Conservation (phyloP, 768 basidiomycete species). For the Lactarius indigo region DNA sequence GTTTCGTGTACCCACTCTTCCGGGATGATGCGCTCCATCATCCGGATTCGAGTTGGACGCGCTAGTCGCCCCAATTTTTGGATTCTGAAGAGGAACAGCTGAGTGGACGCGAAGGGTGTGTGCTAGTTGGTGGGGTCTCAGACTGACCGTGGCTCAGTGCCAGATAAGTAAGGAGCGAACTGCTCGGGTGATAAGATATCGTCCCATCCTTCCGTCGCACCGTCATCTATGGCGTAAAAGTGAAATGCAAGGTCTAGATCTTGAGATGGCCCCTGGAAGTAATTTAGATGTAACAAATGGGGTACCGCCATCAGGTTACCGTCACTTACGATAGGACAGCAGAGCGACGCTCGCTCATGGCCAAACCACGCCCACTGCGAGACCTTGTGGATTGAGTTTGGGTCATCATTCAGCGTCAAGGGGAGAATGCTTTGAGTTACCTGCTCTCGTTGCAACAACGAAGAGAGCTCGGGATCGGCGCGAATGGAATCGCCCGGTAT, state of each 20-base stretch:
- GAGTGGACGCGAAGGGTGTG: background rate
- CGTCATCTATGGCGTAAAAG: slow-evolving; percentile 28
- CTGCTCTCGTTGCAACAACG: slow-evolving; percentile 19
- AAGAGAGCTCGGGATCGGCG: slow-evolving; percentile 21
- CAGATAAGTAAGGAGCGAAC: slow-evolving; percentile 12
- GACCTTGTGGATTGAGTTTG: background rate
- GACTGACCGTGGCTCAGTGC: slow-evolving; percentile 24
- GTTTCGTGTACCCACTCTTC: slow-evolving; percentile 36
- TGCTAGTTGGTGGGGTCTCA: background rate
- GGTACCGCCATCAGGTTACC: too few species aligned
- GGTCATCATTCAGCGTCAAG: background rate
- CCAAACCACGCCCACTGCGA: slow-evolving; percentile 26
- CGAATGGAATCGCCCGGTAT: slow-evolving; percentile 20
- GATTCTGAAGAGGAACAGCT: slow-evolving; percentile 13
- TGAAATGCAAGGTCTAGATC: slow-evolving; percentile 30
- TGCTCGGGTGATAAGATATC: slow-evolving; percentile 21
- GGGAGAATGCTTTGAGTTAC: slow-evolving; percentile 1
- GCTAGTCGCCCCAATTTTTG: slow-evolving; percentile 24
- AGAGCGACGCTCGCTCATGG: slow-evolving; percentile 24
- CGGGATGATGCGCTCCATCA: slow-evolving; percentile 27
- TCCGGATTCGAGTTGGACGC: slow-evolving; percentile 25
- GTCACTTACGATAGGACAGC: slow-evolving; percentile 22
- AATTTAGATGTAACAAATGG: background rate
- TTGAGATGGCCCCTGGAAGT: background rate
- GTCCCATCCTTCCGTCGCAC: slow-evolving; percentile 16